phyloP scores from a whole-genome alignment of 495 filamentous ascomycete genomes.

The Rusavskia elegans region DNA sequence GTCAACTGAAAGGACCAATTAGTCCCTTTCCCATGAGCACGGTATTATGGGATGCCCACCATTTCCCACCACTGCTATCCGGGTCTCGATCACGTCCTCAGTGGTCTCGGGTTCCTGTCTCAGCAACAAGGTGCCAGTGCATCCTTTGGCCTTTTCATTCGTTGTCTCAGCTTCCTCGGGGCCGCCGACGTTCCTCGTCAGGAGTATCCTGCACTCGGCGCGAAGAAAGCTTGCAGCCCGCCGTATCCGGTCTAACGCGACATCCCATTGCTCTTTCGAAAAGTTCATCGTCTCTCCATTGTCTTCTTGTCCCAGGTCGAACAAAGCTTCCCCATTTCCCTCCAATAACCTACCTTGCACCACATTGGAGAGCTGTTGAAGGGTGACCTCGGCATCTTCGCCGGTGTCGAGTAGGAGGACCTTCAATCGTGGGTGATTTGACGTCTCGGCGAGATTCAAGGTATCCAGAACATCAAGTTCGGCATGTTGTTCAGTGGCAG shows the following conservation, averaged over 20 bases:
- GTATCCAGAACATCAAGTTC: slow-evolving; percentile 88
- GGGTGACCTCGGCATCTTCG: slow-evolving; percentile 42
- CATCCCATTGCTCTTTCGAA: slow-evolving; percentile 59
- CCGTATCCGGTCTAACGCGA: slow-evolving; percentile 51
- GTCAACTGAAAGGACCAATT: slow-evolving; percentile 43
- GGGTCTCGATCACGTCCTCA: slow-evolving; percentile 86
- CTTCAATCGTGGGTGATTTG: slow-evolving; percentile 51
- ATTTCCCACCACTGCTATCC: slow-evolving; percentile 94
- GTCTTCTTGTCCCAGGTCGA: slow-evolving; percentile 86
- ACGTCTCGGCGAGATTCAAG: slow-evolving; percentile 63
- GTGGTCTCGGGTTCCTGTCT: slow-evolving; percentile 54
- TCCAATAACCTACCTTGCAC: slow-evolving; percentile 58
- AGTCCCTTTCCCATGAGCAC: slow-evolving; percentile 1
- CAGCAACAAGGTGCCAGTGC: slow-evolving; percentile 70
- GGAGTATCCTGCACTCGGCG: slow-evolving; percentile 61
- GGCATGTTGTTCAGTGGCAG: slow-evolving; percentile 52
- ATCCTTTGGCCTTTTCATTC: slow-evolving; percentile 49
- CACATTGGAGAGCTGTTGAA: slow-evolving; percentile 42
- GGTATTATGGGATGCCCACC: slow-evolving; percentile 25
- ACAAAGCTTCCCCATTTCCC: slow-evolving; percentile 79
- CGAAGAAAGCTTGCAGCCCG: slow-evolving; percentile 46
- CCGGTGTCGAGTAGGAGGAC: slow-evolving; percentile 53
- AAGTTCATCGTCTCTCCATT: slow-evolving; percentile 85
- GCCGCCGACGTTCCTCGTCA: slow-evolving; percentile 84
- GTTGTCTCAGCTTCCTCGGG: slow-evolving; percentile 46